A percentile compares a stretch with the other conserved stretches of the same genome.
phyloP scores from a whole-genome alignment of 306 rosid genomes.

The Dalbergia cochinchinensis region DNA sequence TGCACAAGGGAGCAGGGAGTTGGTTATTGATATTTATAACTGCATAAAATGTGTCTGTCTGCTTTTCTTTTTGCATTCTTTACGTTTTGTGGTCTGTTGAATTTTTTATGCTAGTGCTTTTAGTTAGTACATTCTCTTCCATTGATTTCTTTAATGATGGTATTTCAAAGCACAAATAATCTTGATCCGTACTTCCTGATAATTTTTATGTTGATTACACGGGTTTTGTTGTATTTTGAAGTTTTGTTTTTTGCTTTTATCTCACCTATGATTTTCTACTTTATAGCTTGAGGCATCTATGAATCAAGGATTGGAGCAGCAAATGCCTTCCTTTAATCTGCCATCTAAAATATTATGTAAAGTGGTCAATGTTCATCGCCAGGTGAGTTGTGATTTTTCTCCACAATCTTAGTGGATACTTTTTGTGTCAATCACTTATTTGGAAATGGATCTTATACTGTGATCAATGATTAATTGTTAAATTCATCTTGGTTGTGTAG shows the following conservation, averaged over 20 bases:
- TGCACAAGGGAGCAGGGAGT: not conserved
- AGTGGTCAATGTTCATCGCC: conserved; percentile 89
- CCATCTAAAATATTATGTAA: conserved; percentile 90
- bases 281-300: conserved; percentile 93
- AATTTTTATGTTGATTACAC: conserved; percentile 1
- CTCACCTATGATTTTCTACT: conserved; percentile 34
- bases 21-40: conserved; percentile 20
- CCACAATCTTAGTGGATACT: conserved; percentile 16
- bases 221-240: conserved; percentile 19
- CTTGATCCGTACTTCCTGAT: conserved; percentile 19
- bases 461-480: conserved; percentile 29
- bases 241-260: conserved; percentile 3
- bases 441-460: conserved; percentile 26
- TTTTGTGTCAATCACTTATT: conserved; percentile 9
- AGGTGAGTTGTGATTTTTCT: conserved; percentile 64
- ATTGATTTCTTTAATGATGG: conserved; percentile 18
- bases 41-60: conserved; percentile 8
- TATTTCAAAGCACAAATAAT: conserved; percentile 21
- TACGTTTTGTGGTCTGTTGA: conserved; percentile 3
- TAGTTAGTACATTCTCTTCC: conserved; percentile 1
- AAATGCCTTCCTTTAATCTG: conserved; percentile 93
- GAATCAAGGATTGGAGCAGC: conserved; percentile 96
- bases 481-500: conserved; percentile 58
- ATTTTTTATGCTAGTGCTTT: conserved; percentile 29
- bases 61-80: conserved; percentile 2